Conservation (phyloP, 805 yeast genomes). For the Sungouiozyma ichnusensis region DNA sequence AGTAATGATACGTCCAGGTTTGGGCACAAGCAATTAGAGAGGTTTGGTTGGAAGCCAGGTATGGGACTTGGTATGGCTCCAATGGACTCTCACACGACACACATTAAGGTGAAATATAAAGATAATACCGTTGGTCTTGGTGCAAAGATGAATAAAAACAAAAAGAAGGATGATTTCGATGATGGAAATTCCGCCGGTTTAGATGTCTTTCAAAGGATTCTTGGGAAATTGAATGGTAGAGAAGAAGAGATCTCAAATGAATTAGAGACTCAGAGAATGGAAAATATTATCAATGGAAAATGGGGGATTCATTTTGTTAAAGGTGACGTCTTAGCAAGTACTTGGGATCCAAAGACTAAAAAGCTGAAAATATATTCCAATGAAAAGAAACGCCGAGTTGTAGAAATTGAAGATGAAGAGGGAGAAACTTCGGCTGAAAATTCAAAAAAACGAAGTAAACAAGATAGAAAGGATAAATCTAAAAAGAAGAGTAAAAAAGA, state of each 20-base stretch:
- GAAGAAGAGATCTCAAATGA: conserved; percentile 56
- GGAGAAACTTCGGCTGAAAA: not conserved
- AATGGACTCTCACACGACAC: conserved; percentile 50
- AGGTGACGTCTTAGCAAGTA: conserved; percentile 75
- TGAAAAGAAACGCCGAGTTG: conserved; percentile 24
- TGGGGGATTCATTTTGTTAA: conserved; percentile 83
- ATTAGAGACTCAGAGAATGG: conserved; percentile 56
- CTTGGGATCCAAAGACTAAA: conserved; percentile 61
- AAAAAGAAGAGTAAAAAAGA: conserved; percentile 25
- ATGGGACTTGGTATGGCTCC: conserved; percentile 61
- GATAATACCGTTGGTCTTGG: conserved; percentile 84
- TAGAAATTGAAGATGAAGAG: conserved; percentile 16
- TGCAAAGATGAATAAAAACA: conserved; percentile 54
- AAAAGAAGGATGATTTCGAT: conserved; percentile 57
- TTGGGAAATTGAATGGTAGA: conserved; percentile 84
- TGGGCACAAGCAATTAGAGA: conserved; percentile 77
- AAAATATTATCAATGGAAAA: conserved; percentile 66
- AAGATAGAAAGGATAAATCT: conserved; percentile 20
- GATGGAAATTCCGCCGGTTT: conserved; percentile 81
- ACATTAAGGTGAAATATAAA: conserved; percentile 72
- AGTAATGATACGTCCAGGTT: conserved; percentile 74
- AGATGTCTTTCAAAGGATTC: conserved; percentile 83
- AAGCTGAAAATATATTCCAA: conserved; percentile 24
- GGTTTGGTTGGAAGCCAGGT: conserved; percentile 90
- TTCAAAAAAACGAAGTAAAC: conserved; percentile 6